Conservation (phyloP, 108 stramenopile species). For the Pseudonitzschia delicatissima region DNA sequence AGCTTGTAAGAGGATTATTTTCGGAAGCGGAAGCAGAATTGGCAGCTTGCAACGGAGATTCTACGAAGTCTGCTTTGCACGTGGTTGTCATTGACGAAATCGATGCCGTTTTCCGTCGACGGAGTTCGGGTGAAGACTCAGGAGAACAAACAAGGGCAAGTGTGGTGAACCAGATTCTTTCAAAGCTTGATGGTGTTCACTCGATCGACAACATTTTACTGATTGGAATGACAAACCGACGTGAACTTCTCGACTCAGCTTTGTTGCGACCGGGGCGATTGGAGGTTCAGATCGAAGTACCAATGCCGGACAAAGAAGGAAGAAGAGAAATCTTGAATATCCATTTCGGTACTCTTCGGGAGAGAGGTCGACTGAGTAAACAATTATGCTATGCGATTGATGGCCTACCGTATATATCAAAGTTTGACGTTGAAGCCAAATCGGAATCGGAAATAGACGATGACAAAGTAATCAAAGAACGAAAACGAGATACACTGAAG, state of each 20-base stretch:
- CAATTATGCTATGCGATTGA: constrained; percentile 77
- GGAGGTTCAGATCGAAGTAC: constrained; percentile 83
- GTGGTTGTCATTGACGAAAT: constrained; percentile 86
- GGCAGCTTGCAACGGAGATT: constrained; percentile 55
- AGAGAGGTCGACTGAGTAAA: constrained; percentile 56
- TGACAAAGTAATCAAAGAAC: constrained; percentile 6
- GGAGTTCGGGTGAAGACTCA: constrained; percentile 58
- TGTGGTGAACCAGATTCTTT: constrained; percentile 78
- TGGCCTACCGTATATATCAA: constrained; percentile 31
- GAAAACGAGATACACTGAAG: constrained; percentile 33
- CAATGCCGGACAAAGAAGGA: constrained; percentile 59
- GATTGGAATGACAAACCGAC: constrained; percentile 84
- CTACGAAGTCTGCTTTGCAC: constrained; percentile 58
- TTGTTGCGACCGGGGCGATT: constrained; percentile 78
- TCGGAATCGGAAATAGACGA: background rate
- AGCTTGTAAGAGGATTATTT: constrained; percentile 91
- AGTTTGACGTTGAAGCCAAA: background rate
- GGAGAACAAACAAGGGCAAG: constrained; percentile 59
- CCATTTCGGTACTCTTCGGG: constrained; percentile 68
- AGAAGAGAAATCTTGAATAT: constrained; percentile 64
- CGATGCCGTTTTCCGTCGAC: constrained; percentile 75
- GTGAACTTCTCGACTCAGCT: constrained; percentile 78
- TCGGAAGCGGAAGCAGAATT: constrained; percentile 88
- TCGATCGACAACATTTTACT: constrained; percentile 72
- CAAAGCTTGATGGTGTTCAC: constrained; percentile 83